Evolutionary conservation across 345 rosid species (phyloP).

Genomic region (Orychophragmus violaceus): DNA sequence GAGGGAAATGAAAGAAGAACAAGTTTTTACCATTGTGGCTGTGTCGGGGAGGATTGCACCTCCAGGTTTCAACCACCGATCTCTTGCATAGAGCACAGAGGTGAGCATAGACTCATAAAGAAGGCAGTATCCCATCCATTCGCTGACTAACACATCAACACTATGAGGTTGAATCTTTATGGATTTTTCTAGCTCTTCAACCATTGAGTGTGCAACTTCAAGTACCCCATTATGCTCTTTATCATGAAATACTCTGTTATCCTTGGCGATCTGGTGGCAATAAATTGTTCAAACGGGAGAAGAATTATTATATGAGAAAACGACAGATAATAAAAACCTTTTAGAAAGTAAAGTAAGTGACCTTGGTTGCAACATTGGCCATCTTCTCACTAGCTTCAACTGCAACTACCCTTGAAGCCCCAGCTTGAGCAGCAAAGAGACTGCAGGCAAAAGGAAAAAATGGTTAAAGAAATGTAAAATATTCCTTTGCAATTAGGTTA

Average conservation of each 20-base stretch:
- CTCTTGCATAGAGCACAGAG: constrained; percentile 93
- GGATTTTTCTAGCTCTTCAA: constrained; percentile 61
- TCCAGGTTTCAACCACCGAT: constrained; percentile 94
- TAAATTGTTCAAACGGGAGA: neutral
- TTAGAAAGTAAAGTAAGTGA: constrained; percentile 25
- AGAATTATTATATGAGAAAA: neutral
- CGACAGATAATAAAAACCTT: constrained; percentile 1
- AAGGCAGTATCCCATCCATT: constrained; percentile 99
- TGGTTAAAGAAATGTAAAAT: neutral
- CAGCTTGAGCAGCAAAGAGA: constrained; percentile 89
- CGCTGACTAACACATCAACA: constrained; percentile 77
- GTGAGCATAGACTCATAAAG: constrained; percentile 89
- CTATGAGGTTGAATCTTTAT: constrained; percentile 62
- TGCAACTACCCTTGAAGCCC: constrained; percentile 88
- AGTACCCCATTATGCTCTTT: constrained; percentile 42
- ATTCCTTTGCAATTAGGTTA: neutral
- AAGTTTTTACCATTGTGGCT: constrained; percentile 62
- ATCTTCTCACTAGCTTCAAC: constrained; percentile 95
- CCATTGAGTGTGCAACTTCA: constrained; percentile 84
- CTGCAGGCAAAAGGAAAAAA: constrained; percentile 34
- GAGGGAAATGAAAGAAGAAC: neutral
- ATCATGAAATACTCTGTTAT: constrained; percentile 50
- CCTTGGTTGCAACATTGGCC: constrained; percentile 91
- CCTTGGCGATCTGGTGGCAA: constrained; percentile 65
- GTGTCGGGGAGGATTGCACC: constrained; percentile 97